phyloP scores from a whole-genome alignment of 2,329 filamentous ascomycete species.

The Colletotrichum sp. region DNA sequence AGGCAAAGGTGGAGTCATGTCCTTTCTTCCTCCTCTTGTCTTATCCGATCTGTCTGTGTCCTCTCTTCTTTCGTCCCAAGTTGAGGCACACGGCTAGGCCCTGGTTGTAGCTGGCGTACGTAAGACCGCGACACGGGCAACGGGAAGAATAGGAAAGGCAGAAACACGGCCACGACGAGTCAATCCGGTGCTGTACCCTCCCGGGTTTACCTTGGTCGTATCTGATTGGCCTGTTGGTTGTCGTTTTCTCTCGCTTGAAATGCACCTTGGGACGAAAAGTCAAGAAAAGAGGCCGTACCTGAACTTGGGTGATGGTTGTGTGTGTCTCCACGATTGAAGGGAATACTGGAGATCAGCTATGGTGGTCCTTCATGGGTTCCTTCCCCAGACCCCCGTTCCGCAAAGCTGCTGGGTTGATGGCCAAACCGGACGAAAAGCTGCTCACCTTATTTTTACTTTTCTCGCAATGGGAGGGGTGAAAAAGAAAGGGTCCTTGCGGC shows the following conservation, averaged over 20 bases:
- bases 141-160: not conserved
- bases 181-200: not conserved
- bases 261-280: not conserved
- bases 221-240: not conserved
- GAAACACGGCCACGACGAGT: not conserved
- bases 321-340: not conserved
- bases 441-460: not conserved
- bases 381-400: not conserved
- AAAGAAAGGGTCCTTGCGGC: not conserved
- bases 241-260: not conserved
- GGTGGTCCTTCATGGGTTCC: not conserved
- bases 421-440: not conserved
- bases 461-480: not conserved
- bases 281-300: not conserved
- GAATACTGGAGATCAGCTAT: not conserved
- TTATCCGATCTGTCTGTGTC: not conserved
- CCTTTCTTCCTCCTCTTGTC: not conserved
- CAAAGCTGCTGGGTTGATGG: not conserved
- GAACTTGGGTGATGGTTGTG: not conserved
- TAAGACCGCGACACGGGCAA: not conserved
- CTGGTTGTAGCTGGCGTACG: not conserved
- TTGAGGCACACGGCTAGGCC: not conserved
- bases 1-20: conserved; percentile 3
- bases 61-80: not conserved
- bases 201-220: not conserved